phyloP scores from a whole-genome alignment of 2,329 filamentous ascomycete genomes.

The Aspergillus versicolor region DNA sequence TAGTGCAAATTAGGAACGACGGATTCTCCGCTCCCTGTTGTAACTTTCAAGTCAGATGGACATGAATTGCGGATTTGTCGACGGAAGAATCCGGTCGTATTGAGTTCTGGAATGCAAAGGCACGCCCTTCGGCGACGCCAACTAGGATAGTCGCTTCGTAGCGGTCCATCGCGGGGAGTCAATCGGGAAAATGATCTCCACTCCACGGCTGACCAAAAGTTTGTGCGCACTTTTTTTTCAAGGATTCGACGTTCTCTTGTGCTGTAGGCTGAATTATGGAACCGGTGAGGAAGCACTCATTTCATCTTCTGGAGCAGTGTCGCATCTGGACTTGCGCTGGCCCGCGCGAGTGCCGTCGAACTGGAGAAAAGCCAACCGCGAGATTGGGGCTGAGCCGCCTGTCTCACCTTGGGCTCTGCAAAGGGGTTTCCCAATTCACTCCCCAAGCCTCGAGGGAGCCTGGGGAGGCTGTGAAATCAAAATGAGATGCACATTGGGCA shows the following conservation, averaged over 20 bases:
- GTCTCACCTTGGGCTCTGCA: background rate
- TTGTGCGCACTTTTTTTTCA: background rate
- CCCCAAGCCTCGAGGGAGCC: conserved; percentile 1
- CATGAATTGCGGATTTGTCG: background rate
- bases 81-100: conserved; percentile 7
- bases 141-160: background rate
- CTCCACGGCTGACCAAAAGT: background rate
- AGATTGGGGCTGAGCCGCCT: conserved; percentile 7
- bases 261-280: background rate
- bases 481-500: background rate
- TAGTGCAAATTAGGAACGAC: background rate
- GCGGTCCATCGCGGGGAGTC: conserved; percentile 9
- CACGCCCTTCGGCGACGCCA: conserved; percentile 14
- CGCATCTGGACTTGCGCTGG: background rate
- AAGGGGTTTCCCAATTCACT: conserved; percentile 2
- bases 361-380: background rate
- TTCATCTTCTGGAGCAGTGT: background rate
- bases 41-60: conserved; percentile 4
- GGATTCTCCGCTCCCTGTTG: background rate
- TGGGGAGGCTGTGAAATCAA: conserved; percentile 10
- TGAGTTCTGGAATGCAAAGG: conserved; percentile 10
- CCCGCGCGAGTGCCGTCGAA: background rate
- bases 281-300: background rate
- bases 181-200: conserved; percentile 14
- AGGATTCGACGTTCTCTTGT: background rate